Percentiles rank a stretch among this genome's conserved stretches.
Evolutionary conservation across 2,329 filamentous ascomycete genomes (phyloP).

Genomic region (Septoria petroselini): DNA sequence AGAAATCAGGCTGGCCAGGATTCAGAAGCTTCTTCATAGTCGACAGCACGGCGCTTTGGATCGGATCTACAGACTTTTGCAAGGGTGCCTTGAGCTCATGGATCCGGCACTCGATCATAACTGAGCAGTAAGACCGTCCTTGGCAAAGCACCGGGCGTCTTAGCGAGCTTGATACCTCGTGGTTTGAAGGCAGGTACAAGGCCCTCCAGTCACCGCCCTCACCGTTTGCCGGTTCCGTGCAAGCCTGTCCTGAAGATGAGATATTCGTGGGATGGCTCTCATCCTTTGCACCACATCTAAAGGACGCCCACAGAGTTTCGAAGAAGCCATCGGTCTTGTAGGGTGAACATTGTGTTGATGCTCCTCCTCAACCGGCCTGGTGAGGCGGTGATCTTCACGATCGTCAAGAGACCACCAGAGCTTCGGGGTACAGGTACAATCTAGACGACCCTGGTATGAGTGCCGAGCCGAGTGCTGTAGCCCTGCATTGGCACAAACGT

Average conservation of each 20-base stretch:
- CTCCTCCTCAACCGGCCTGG: too few relatives aligned
- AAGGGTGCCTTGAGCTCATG: not conserved
- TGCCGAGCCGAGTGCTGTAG: not conserved
- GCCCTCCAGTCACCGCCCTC: not conserved
- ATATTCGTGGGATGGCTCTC: too few relatives aligned
- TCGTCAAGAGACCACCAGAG: too few relatives aligned
- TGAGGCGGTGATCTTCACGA: too few relatives aligned
- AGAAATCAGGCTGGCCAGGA: too few relatives aligned
- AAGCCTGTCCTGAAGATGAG: too few relatives aligned
- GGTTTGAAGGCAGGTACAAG: not conserved
- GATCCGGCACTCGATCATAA: slow-evolving; percentile 3
- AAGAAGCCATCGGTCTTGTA: too few relatives aligned
- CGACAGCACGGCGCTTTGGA: not conserved
- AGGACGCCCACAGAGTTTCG: too few relatives aligned
- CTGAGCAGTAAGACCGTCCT: slow-evolving; percentile 12
- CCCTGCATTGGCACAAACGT: not conserved
- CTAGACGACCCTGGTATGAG: not conserved
- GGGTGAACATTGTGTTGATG: too few relatives aligned
- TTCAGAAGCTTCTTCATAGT: too few relatives aligned
- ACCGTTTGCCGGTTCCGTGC: not conserved
- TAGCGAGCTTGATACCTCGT: slow-evolving; percentile 19
- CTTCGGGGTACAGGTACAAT: too few relatives aligned
- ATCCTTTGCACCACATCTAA: too few relatives aligned
- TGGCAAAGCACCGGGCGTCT: slow-evolving; percentile 13
- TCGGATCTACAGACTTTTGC: not conserved